Evolutionary conservation across 179 eudicot species (phyloP), one percentile per base, ranked within the genome.

Genomic region (Pouteria campechiana): DNA sequence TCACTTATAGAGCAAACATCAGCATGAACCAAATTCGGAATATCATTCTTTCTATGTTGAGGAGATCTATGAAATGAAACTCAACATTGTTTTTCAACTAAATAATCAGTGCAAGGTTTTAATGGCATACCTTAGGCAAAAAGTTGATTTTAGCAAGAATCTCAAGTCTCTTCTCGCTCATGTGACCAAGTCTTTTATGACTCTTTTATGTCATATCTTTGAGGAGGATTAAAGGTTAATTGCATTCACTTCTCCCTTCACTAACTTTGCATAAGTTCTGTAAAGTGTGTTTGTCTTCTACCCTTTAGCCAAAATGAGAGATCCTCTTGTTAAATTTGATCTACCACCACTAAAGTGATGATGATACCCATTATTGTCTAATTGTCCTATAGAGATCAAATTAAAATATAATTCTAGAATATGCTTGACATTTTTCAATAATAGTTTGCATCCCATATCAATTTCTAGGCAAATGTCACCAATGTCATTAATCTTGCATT

Each of bases 251-350:
- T 47, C 47, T 24, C 33, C 42, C 6, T 9, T 17, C 29, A 41
- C 8, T 28, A 29, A 9, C 11, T 37, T 28, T 6, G 38, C 37
- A 28, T 46, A 39, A 13, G 22, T 55, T 45, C 18, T 0, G 25
- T 32, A 30, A 1, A 52, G n/a, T 1, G 54, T 13, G 7, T 14
- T 22, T 1, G 7, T 6, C 5, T 12, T 19, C 0, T 18, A 25
- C 9, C 52, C 52, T 27, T 23, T 25, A 11, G 45, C 31, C 20
- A 45, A 50, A 4, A 44, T 3, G 28, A 55, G 12, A 13, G 45
- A 36, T 0, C 45, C 52, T 19, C 37, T 36, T 1, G 43, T 9
- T n/a, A 54, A 20, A 14, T 54, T 54, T 16, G 50, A 27, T 10
- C 20, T 28, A 2, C 50, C 58, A 15, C 35, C 30, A 24, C 37